phyloP scores from a whole-genome alignment of 306 rosid species.

The Vicia villosa region DNA sequence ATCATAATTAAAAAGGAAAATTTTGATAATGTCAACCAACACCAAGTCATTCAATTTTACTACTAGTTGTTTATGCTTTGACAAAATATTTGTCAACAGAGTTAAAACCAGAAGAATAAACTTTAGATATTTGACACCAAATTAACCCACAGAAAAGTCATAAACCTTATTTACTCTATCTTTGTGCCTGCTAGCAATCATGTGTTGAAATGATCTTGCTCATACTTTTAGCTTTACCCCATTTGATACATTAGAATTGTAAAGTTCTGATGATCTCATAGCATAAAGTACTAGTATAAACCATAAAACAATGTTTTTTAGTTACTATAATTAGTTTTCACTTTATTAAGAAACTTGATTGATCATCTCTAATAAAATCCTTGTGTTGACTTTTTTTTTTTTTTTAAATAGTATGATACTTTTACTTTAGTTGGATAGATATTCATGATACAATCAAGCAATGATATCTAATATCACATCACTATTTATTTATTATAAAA shows the following conservation, averaged over 20 bases:
- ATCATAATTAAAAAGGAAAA: not conserved
- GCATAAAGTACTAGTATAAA: not conserved
- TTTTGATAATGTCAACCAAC: constrained; percentile 7
- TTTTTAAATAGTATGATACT: no score
- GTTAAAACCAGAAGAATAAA: not conserved
- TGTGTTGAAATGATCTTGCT: constrained; percentile 28
- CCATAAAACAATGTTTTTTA: no score
- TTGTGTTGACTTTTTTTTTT: no score
- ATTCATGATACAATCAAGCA: no score
- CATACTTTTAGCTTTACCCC: not conserved
- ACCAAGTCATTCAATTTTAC: constrained; percentile 26
- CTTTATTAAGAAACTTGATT: no score
- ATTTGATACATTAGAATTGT: not conserved
- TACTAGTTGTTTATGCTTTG: not conserved
- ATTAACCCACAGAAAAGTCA: constrained; percentile 14
- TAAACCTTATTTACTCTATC: not conserved
- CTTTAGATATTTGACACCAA: not conserved
- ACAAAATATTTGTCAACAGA: constrained; percentile 25
- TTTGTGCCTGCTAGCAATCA: constrained; percentile 23
- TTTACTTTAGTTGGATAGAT: no score
- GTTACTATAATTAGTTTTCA: no score
- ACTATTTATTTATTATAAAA: no score
- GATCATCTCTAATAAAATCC: no score
- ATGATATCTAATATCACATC: no score
- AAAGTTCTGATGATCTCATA: not conserved